A percentile compares a stretch with the other conserved stretches of the same genome.
Conservation (phyloP, 352 stramenopile genomes). For the Pythium folliculosum region DNA sequence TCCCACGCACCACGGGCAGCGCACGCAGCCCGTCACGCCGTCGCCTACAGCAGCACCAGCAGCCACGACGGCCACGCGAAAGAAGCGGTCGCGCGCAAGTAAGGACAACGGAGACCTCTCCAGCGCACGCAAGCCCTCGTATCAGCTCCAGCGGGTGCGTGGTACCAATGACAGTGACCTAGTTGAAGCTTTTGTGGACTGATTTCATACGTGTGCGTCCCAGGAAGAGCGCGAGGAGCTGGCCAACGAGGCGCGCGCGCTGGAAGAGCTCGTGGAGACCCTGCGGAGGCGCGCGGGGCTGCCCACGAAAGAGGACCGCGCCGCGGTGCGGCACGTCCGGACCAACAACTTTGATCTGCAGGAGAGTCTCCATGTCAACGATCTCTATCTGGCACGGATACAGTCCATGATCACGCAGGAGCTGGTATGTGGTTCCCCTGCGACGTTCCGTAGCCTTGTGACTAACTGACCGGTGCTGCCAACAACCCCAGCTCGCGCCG, state of each 20-base stretch:
- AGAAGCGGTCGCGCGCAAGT: not conserved
- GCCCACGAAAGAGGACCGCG: not conserved
- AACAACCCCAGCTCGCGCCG: not conserved
- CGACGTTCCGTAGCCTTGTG: no score
- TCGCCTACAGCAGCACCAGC: not conserved
- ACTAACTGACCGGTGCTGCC: no score
- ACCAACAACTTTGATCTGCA: constrained; percentile 3
- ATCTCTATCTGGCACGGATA: constrained; percentile 10
- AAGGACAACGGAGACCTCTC: not conserved
- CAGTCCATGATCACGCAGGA: constrained; percentile 16
- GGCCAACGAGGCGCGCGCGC: not conserved
- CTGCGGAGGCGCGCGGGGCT: constrained; percentile 7
- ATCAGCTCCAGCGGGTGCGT: not conserved
- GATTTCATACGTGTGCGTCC: no score
- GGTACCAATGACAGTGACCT: no score
- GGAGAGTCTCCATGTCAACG: constrained; percentile 15
- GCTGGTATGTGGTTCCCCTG: constrained; percentile 6
- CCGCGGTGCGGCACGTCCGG: not conserved
- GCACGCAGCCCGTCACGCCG: no score
- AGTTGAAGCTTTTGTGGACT: no score
- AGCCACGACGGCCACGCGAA: no score
- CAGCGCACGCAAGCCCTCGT: not conserved
- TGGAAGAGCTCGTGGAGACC: constrained; percentile 1
- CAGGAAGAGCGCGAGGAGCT: not conserved
- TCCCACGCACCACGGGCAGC: no score